These are phyloP conservation scores for Ascochyta rabiei DNA, from an alignment of 2,329 filamentous ascomycete species.

Conservation along the genomic window DNA sequence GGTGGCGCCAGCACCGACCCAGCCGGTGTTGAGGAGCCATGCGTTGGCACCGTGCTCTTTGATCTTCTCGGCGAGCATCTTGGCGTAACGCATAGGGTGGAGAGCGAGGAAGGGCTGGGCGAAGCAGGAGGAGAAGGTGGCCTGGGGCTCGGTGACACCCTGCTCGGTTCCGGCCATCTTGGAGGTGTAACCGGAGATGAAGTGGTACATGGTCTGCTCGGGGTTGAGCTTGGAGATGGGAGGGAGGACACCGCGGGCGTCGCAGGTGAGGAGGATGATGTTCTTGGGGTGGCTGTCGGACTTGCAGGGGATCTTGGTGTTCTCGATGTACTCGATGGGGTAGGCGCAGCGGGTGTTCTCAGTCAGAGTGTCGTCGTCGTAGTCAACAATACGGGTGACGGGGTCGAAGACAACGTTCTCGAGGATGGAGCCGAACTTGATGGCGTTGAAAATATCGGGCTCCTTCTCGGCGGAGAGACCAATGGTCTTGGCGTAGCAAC, in stretches of 20 bases:
- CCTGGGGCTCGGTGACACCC: slow-evolving; percentile 94
- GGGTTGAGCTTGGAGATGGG: slow-evolving; percentile 96
- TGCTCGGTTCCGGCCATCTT: slow-evolving; percentile 99
- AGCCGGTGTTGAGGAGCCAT: slow-evolving; percentile 98
- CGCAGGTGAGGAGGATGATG: slow-evolving; percentile 98
- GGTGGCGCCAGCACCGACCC: slow-evolving; percentile 89
- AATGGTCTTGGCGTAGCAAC: slow-evolving; percentile 99
- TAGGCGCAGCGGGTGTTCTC: slow-evolving; percentile 99
- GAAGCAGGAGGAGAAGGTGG: slow-evolving; percentile 99
- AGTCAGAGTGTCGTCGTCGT: slow-evolving; percentile 91
- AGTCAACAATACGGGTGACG: slow-evolving; percentile 86
- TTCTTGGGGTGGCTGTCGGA: slow-evolving; percentile 88
- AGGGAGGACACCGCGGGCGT: slow-evolving; percentile 94
- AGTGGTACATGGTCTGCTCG: slow-evolving; percentile 99
- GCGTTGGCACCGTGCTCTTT: slow-evolving; percentile 92
- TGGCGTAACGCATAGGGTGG: slow-evolving; percentile 98
- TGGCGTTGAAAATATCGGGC: slow-evolving; percentile 95
- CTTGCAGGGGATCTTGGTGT: slow-evolving; percentile 97
- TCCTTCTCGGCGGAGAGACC: slow-evolving; percentile 98
- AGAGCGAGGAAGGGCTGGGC: slow-evolving; percentile 98
- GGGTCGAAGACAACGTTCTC: slow-evolving; percentile 99
- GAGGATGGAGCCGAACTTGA: slow-evolving; percentile 94
- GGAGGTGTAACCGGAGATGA: slow-evolving; percentile 99
- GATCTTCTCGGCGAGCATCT: slow-evolving; percentile 99
- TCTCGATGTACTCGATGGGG: slow-evolving; percentile 98